Evolutionary conservation across 176 grass and related monocot species (phyloP), one percentile per base, ranked within the genome.

Genomic region (Phyllostachys edulis): DNA sequence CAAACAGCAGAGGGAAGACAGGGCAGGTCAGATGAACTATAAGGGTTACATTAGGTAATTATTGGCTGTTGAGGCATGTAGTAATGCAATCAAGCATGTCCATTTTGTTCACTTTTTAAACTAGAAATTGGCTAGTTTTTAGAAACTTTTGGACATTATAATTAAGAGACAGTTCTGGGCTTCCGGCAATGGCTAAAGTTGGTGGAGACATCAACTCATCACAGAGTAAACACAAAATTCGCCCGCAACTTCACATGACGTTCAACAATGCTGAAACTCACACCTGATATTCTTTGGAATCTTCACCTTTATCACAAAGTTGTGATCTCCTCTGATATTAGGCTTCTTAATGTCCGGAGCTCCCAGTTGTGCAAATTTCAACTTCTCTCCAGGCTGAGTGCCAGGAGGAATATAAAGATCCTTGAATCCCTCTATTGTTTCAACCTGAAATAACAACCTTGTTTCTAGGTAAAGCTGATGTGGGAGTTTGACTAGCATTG

Each of bases 201-300:
- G 20, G 18, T 49, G 37, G 67, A 73, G 59, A 46, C 42, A 59
- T 46, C 36, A 82, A 49, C 18, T 46, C 21, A 7, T 66, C 26
- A 71, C 6, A 41, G 17, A 37, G 40, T 54, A 77, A 75, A 73
- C 4, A 73, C 5, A 26, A 57, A 0, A 77, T 54, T 56, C 8
- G 1, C 46, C 16, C 0, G 41, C 17, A 65, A 44, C 23, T 76
- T 38, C 16, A 11, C 27, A 36, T 56, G 13, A 18, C 36, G 5
- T 79, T 73, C 73, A 17, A 77, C 49, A 71, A 57, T 15, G 34
- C 39, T 49, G 78, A 15, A 78, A 40, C 60, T 73, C 73, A 50
- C 84, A 98, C 96, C 96, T 98, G 91, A 92, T 91, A 90, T 62
- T 85, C 73, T 85, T 93, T 0, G 93, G 95, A 63, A 95, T 95